phyloP scores from a whole-genome alignment of 1,139 yeast species.

The Pneumocystis murina region DNA sequence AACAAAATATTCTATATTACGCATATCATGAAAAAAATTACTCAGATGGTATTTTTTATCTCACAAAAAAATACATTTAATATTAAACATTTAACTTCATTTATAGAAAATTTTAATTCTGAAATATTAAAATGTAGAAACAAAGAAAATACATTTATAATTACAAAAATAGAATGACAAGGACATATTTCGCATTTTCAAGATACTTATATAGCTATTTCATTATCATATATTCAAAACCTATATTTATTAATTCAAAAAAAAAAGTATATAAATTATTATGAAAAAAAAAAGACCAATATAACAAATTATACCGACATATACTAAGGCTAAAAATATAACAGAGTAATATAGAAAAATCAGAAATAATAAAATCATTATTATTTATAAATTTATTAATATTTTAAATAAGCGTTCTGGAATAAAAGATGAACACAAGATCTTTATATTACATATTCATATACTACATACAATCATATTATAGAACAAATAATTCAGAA shows the following conservation, averaged over 20 bases:
- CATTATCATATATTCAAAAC: background rate
- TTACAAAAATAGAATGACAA: background rate
- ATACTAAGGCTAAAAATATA: background rate
- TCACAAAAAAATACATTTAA: background rate
- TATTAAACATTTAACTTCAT: background rate
- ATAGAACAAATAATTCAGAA: background rate
- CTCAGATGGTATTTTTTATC: background rate
- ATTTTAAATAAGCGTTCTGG: background rate
- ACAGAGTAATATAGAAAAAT: background rate
- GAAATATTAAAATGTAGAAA: background rate
- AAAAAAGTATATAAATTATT: background rate
- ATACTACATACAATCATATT: background rate
- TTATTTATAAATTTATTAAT: background rate
- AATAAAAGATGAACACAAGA: background rate
- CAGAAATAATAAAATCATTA: background rate
- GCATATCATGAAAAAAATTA: background rate
- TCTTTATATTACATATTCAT: background rate
- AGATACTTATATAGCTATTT: background rate
- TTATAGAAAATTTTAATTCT: background rate
- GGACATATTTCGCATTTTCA: background rate
- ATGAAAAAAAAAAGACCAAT: background rate
- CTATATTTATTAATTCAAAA: background rate
- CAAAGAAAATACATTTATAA: background rate
- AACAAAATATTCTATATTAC: background rate
- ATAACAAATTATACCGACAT: background rate